These are phyloP conservation scores for Aspergillus candidus DNA, from an alignment of 2,329 filamentous ascomycete species.

Conservation along the genomic window DNA sequence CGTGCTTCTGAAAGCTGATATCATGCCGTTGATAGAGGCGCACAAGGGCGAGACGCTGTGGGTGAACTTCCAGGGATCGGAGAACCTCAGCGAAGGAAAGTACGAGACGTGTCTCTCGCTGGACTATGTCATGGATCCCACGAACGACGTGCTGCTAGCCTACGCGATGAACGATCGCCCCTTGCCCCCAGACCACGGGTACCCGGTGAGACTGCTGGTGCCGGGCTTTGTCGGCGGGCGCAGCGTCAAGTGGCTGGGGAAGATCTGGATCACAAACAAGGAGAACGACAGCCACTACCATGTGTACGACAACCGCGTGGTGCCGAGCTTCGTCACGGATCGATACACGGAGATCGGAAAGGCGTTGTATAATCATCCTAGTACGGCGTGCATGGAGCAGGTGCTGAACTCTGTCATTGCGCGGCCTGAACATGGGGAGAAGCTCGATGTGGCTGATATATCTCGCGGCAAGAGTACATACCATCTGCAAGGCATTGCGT, in stretches of 20 bases:
- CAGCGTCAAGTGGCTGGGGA: conserved; percentile 40
- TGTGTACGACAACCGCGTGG: conserved; percentile 46
- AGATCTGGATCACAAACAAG: conserved; percentile 36
- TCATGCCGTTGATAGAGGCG: conserved; percentile 18
- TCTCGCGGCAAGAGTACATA: conserved; percentile 36
- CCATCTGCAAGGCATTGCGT: conserved; percentile 44
- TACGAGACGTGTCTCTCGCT: conserved; percentile 47
- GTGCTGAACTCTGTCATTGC: conserved; percentile 46
- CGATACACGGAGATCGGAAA: conserved; percentile 45
- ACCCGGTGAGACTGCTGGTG: conserved; percentile 38
- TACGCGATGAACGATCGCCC: conserved; percentile 39
- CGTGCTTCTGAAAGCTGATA: conserved; percentile 40
- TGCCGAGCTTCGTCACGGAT: conserved; percentile 45
- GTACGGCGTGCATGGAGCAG: conserved; percentile 46
- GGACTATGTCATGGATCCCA: conserved; percentile 44
- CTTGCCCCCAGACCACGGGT: conserved; percentile 40
- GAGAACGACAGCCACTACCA: conserved; percentile 43
- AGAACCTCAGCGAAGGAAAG: conserved; percentile 43
- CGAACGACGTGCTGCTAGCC: conserved; percentile 45
- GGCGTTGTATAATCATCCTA: conserved; percentile 44
- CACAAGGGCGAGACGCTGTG: conserved; percentile 25
- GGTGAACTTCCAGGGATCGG: conserved; percentile 49
- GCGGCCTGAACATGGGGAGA: conserved; percentile 43
- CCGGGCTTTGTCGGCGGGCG: conserved; percentile 40
- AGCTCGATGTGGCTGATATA: conserved; percentile 34